These are phyloP conservation scores for Candolleomyces eurysporus DNA, from an alignment of 768 basidiomycete genomes.

Conservation along the genomic window DNA sequence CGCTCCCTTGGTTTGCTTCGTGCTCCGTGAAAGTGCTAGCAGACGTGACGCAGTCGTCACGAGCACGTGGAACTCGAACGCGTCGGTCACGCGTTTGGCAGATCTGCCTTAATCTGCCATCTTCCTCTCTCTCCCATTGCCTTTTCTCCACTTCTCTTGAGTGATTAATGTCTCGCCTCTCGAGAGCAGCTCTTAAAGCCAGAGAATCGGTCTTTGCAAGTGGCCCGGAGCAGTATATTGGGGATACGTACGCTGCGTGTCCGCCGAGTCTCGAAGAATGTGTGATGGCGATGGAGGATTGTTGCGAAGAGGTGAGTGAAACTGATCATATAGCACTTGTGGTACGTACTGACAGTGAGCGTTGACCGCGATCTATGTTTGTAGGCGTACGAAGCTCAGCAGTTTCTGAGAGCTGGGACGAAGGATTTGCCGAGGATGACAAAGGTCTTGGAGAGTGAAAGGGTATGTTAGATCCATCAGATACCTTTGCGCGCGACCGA, in stretches of 20 bases:
- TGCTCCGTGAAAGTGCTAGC: not conserved
- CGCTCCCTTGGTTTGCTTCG: not conserved
- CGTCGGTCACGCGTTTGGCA: not conserved
- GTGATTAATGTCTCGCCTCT: constrained; percentile 44
- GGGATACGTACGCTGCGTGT: constrained; percentile 62
- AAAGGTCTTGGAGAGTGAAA: constrained; percentile 63
- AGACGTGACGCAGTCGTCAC: not conserved
- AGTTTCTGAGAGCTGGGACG: constrained; percentile 67
- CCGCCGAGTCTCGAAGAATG: constrained; percentile 74
- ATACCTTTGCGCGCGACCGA: not conserved
- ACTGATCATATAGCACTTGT: not conserved
- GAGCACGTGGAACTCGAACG: not conserved
- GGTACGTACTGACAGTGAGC: not conserved
- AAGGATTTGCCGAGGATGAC: constrained; percentile 70
- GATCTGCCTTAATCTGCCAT: too few relatives aligned
- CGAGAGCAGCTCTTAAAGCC: constrained; percentile 52
- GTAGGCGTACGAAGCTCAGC: constrained; percentile 68
- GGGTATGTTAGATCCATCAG: constrained; percentile 37
- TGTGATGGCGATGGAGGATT: constrained; percentile 76
- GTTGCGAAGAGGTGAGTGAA: constrained; percentile 66
- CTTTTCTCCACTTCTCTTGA: not conserved
- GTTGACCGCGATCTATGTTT: not conserved
- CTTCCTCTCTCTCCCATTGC: not conserved
- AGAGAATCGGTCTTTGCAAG: constrained; percentile 72
- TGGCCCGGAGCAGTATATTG: constrained; percentile 63